Evolutionary conservation across 352 stramenopile genomes (phyloP).

Genomic region (Peronospora farinosa): DNA sequence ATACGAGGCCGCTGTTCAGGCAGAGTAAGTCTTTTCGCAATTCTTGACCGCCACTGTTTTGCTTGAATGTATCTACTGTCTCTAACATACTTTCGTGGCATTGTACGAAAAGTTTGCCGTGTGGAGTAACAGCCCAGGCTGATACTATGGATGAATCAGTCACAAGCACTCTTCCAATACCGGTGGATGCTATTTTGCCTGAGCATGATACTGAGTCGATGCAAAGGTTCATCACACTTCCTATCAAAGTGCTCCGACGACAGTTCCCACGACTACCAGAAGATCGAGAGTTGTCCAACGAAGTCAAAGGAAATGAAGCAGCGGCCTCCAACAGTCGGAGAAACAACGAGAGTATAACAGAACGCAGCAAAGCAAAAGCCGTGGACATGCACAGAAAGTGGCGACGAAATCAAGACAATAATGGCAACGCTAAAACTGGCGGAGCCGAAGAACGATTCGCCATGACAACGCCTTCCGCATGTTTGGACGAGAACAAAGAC

Average conservation of each 20-base stretch:
- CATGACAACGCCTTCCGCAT: background rate
- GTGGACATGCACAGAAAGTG: constrained; percentile 5
- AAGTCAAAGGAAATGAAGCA: constrained; percentile 4
- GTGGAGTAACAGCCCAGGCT: constrained; percentile 35
- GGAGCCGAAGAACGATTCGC: background rate
- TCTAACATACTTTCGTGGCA: constrained; percentile 3
- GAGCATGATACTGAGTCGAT: constrained; percentile 48
- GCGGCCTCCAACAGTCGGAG: background rate
- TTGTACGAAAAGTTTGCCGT: constrained; percentile 38
- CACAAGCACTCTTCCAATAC: constrained; percentile 36
- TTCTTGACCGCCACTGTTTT: background rate
- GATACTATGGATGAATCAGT: constrained; percentile 9
- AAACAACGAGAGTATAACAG: constrained; percentile 2
- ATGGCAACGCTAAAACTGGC: background rate
- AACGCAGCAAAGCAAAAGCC: background rate
- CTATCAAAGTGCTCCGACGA: constrained; percentile 41
- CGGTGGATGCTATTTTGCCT: constrained; percentile 47
- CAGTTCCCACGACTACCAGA: constrained; percentile 45
- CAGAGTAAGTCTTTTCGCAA: constrained; percentile 38
- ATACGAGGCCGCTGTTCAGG: constrained; percentile 46
- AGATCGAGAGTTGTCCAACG: background rate
- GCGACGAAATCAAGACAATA: background rate
- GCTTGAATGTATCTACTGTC: background rate
- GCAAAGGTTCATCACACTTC: constrained; percentile 34
- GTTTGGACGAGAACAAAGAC: background rate